A percentile compares a stretch with the other conserved stretches of the same genome.
Evolutionary conservation across 2,329 filamentous ascomycete species (phyloP).

Genomic region (Fusarium keratoplasticum): DNA sequence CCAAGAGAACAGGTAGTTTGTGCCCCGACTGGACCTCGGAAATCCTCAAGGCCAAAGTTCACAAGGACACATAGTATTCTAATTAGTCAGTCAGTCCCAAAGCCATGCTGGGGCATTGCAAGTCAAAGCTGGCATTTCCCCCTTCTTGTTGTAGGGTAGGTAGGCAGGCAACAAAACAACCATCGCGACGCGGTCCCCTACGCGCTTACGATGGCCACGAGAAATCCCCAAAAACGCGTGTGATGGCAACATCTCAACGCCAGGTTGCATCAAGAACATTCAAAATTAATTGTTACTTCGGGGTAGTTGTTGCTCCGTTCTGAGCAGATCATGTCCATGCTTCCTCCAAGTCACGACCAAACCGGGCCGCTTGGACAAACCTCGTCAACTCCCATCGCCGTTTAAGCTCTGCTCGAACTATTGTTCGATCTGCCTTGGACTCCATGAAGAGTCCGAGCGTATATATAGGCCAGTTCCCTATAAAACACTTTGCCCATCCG

Average conservation of each 20-base stretch:
- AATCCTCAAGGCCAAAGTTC: not conserved
- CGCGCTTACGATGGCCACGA: not conserved
- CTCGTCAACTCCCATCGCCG: slow-evolving; percentile 29
- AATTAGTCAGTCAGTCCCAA: not conserved
- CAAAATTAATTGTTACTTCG: not conserved
- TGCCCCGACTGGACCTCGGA: not conserved
- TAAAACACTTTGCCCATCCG: slow-evolving; percentile 42
- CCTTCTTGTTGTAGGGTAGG: not conserved
- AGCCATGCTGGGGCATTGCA: not conserved
- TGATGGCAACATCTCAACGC: not conserved
- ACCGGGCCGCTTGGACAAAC: slow-evolving; percentile 30
- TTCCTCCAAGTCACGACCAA: slow-evolving; percentile 31
- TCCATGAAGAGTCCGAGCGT: slow-evolving; percentile 34
- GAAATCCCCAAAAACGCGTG: not conserved
- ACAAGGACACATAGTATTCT: not conserved
- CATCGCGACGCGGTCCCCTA: not conserved
- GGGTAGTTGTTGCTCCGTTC: not conserved
- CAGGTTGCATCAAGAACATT: not conserved
- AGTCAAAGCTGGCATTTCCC: not conserved
- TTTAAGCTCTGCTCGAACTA: slow-evolving; percentile 30
- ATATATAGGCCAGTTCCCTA: slow-evolving; percentile 43
- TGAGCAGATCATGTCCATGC: slow-evolving; percentile 12
- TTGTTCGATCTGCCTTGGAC: slow-evolving; percentile 10
- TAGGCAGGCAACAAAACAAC: not conserved
- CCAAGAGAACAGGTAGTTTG: not conserved